Base-by-base conservation (phyloP, 176 grass and related monocot species). In the Oryza punctata region DNA sequence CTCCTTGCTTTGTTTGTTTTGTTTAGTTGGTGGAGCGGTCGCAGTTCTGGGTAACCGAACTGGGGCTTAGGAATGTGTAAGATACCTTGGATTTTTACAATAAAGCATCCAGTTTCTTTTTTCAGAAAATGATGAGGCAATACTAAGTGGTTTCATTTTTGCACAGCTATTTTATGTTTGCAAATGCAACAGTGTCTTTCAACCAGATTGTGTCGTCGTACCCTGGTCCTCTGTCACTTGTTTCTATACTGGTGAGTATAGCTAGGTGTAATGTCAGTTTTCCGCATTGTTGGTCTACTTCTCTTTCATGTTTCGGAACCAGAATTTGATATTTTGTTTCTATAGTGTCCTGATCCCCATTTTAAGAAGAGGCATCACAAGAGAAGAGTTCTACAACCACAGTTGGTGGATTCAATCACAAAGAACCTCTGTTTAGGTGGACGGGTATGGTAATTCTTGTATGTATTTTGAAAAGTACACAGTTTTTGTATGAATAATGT, bases 351-450 rank as follows among this genome's bases (percentile, higher is more conserved):
- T 28, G 93, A 98, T 76, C 96, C 96, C 10, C 80, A 98, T 87
- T 98, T 98, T 80, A 98, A 95, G 87, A 93, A 93, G 77, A 98
- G 84, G 57, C 93, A 98, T 91, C 96, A 88, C 82, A 98, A 98
- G 80, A 85, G 96, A 86, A 95, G 96, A 88, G 96, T 98, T 86
- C 65, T 98, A 29, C 96, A 95, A 61, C 26, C 74, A 71, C 72
- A 73, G 35, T 81, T 98, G 41, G 89, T 91, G 11, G 80, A 98
- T 93, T 91, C 91, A 38, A 98, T 98, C 68, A 72, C 89, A 57
- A 91, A 93, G 28, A 98, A 89, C 44, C 72, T 98, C 61, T 89
- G 72, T 88, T 75, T 90, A 69, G 87, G 91, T 9, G 96, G 96
- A 63, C 72, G 82, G 93, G 96, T 98, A 91, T 84, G 43, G 0